Conservation (phyloP, 164 flowering plant species). For the Liriodendron chinense region DNA sequence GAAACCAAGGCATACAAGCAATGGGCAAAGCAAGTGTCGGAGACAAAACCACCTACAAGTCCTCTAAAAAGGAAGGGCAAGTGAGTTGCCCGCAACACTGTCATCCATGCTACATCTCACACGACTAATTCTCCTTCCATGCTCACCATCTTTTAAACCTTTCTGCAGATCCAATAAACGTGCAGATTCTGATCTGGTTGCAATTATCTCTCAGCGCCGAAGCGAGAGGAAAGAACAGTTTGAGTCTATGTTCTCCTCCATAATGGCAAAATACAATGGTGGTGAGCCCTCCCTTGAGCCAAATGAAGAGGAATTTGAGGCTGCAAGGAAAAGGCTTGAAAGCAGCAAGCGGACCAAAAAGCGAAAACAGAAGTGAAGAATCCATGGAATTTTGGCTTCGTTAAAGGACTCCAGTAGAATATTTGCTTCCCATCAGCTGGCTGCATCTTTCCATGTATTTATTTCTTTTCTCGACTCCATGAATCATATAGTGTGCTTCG, state of each 20-base stretch:
- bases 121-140: not conserved
- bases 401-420: not conserved
- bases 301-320: constrained; percentile 91
- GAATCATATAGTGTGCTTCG: too few species aligned
- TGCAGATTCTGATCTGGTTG: constrained; percentile 56
- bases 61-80: constrained; percentile 54
- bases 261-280: constrained; percentile 62
- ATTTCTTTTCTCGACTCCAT: too few species aligned
- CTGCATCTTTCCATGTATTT: not conserved
- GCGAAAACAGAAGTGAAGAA: not conserved
- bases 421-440: not conserved
- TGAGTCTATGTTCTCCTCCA: constrained; percentile 78
- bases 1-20: constrained; percentile 66
- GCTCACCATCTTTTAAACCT: not conserved
- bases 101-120: not conserved
- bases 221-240: constrained; percentile 66
- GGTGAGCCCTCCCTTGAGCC: constrained; percentile 46
- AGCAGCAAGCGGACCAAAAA: constrained; percentile 10
- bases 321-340: constrained; percentile 63
- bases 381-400: not conserved
- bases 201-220: constrained; percentile 76
- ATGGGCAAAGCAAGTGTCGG: constrained; percentile 76
- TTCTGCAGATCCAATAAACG: constrained; percentile 49
- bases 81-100: constrained; percentile 30
- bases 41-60: constrained; percentile 72